Evolutionary conservation across 148 eudicot species (phyloP).

Genomic region (Nepenthes mirabilis): DNA sequence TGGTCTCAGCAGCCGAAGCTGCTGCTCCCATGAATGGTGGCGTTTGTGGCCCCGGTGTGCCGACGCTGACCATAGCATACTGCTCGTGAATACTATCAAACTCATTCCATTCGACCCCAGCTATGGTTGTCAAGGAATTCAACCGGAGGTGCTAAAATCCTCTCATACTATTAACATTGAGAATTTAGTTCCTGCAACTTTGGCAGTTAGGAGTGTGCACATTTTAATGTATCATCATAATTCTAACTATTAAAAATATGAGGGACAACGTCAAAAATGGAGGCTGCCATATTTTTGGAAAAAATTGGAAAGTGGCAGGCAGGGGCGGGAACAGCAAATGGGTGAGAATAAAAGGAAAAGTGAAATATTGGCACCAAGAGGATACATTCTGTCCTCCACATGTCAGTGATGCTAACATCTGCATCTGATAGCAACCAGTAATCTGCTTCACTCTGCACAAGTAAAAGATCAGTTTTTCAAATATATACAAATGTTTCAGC

Average conservation of each 20-base stretch:
- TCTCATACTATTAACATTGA: no score
- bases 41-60: conserved; percentile 44
- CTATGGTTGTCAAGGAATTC: conserved; percentile 41
- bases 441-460: conserved; percentile 79
- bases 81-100: conserved; percentile 42
- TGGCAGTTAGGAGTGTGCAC: no score
- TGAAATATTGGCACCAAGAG: conserved; percentile 7
- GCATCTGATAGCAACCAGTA: conserved; percentile 89
- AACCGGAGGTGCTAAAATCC: background rate
- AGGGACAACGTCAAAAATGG: no score
- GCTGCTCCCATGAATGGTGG: conserved; percentile 31
- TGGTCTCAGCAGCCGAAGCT: conserved; percentile 16
- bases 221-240: no score
- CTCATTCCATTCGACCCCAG: conserved; percentile 61
- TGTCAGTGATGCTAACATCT: conserved; percentile 80
- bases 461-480: background rate
- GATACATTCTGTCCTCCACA: conserved; percentile 91
- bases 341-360: background rate
- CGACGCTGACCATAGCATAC: conserved; percentile 23
- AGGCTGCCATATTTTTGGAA: no score
- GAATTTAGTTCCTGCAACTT: background rate
- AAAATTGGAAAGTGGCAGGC: background rate
- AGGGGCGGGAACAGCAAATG: background rate
- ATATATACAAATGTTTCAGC: no score
- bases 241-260: no score